Base-by-base conservation (phyloP, 2,329 filamentous ascomycete species). In the Rutstroemia sp. region DNA sequence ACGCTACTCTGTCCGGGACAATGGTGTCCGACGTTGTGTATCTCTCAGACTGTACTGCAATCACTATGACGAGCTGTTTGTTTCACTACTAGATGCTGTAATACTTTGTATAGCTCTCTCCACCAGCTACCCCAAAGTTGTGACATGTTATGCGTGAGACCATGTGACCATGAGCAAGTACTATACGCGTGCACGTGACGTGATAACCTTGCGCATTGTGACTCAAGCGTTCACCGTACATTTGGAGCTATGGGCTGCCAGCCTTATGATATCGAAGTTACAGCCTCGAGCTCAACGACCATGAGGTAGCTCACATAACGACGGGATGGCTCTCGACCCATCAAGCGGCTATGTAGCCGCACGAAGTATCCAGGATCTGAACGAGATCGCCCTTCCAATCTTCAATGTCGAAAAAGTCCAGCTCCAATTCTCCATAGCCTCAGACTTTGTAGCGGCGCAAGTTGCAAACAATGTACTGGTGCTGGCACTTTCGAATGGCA, bases 401-500 rank as follows among this genome's bases (percentile, higher is more conserved):
- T 99, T 99, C 77, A 89, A 94, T 70, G 85, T 97, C 69, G 89
- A 96, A 74, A 85, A 83, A 61, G 94, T 97, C 41, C 87, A 95
- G 76, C 84, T 97, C 61, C 89, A 94, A 71, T 99, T 99, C 78
- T 87, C 89, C 58, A 87, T 97, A 67, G 89, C 92, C 2, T 91
- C 92, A 63, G 89, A 96, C 72, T 97, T 99, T 69, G 94, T 96
- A 48, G 92, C 94, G 17, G 92, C 92, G 42, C 92, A 96, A 73
- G 92, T 97, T 56, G 92, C 92, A 62, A 97, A 99, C 73, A 96
- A 99, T 76, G 92, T 97, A 60, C 81, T 99, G 57, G 85, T 97
- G 21, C 78, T 99, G 51, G 94, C 94, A 42, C 80, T 99, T 39
- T 92, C 91, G 5, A 96, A 92, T 57, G 90, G 91, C 51, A 87